Evolutionary conservation across 2,329 filamentous ascomycete genomes (phyloP).

Genomic region (Penicillium sp.): DNA sequence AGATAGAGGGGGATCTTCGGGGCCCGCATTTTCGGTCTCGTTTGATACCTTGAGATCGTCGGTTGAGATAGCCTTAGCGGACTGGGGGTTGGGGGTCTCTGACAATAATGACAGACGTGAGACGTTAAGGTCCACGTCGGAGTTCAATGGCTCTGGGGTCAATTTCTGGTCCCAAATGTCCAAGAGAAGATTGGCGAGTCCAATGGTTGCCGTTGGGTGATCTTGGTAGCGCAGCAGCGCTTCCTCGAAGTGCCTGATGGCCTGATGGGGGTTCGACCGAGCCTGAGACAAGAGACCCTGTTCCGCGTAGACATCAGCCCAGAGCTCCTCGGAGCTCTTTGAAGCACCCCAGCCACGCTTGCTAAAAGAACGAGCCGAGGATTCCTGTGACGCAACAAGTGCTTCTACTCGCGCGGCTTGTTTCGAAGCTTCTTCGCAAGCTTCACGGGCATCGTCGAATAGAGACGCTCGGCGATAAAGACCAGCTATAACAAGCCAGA

Average conservation of each 20-base stretch:
- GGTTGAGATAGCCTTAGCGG: conserved; percentile 22
- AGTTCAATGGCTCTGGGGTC: conserved; percentile 35
- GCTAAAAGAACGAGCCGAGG: conserved; percentile 62
- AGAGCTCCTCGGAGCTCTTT: conserved; percentile 79
- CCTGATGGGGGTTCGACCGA: conserved; percentile 63
- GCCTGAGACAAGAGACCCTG: conserved; percentile 66
- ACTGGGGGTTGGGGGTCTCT: conserved; percentile 22
- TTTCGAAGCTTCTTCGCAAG: conserved; percentile 77
- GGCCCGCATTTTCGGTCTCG: conserved; percentile 2
- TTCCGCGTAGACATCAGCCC: conserved; percentile 81
- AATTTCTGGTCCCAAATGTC: conserved; percentile 70
- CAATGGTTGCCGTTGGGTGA: conserved; percentile 76
- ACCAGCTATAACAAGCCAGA: conserved; percentile 88
- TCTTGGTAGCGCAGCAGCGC: conserved; percentile 77
- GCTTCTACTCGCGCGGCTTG: conserved; percentile 70
- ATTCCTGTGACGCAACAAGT: conserved; percentile 62
- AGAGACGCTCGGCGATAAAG: conserved; percentile 82
- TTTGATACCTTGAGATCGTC: conserved; percentile 21
- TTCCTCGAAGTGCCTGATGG: conserved; percentile 75
- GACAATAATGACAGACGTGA: conserved; percentile 29
- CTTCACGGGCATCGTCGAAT: conserved; percentile 75
- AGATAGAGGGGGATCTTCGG: conserved; percentile 12
- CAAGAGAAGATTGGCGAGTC: conserved; percentile 78
- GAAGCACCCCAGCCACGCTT: conserved; percentile 73
- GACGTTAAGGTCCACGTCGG: conserved; percentile 29